Percentiles rank a stretch among this genome's conserved stretches.
Conservation (phyloP, 441 rosid species). For the Brassica hybrid region DNA sequence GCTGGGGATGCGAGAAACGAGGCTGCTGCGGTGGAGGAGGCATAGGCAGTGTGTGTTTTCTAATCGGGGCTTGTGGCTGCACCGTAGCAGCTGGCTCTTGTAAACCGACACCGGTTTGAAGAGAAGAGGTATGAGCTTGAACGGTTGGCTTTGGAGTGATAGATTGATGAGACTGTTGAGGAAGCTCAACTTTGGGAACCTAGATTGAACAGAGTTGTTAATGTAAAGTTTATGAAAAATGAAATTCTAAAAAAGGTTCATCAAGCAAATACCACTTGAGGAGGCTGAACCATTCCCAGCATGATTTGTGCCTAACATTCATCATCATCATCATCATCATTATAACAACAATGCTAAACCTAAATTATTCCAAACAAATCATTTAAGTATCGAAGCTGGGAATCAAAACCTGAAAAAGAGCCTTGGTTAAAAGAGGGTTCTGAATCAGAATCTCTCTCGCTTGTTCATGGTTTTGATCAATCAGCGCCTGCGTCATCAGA, state of each 20-base stretch:
- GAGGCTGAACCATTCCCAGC: slow-evolving; percentile 98
- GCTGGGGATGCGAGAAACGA: slow-evolving; percentile 64
- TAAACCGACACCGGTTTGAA: no score
- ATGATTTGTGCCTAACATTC: slow-evolving; percentile 92
- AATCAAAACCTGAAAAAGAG: slow-evolving; percentile 82
- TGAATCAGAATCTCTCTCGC: slow-evolving; percentile 85
- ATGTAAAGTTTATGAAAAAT: no score
- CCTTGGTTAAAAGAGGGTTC: slow-evolving; percentile 88
- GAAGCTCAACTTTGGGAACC: slow-evolving; percentile 76
- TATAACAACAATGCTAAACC: slow-evolving; percentile 11
- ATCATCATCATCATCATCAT: no score
- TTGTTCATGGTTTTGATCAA: slow-evolving; percentile 90
- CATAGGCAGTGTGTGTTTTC: slow-evolving; percentile 62
- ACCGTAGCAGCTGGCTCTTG: no score
- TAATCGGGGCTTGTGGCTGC: slow-evolving; percentile 55
- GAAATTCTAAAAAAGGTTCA: slow-evolving; percentile 11
- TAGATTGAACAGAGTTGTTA: slow-evolving; percentile 40
- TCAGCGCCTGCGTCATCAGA: slow-evolving; percentile 56
- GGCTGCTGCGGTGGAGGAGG: slow-evolving; percentile 54
- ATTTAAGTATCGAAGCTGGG: not conserved
- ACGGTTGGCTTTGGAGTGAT: slow-evolving; percentile 55
- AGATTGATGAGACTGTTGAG: slow-evolving; percentile 60
- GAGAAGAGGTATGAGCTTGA: slow-evolving; percentile 56
- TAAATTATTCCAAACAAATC: not conserved
- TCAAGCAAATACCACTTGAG: slow-evolving; percentile 71